Base-by-base conservation (phyloP, 2,329 filamentous ascomycete genomes). In the Aspergillus hortae region DNA sequence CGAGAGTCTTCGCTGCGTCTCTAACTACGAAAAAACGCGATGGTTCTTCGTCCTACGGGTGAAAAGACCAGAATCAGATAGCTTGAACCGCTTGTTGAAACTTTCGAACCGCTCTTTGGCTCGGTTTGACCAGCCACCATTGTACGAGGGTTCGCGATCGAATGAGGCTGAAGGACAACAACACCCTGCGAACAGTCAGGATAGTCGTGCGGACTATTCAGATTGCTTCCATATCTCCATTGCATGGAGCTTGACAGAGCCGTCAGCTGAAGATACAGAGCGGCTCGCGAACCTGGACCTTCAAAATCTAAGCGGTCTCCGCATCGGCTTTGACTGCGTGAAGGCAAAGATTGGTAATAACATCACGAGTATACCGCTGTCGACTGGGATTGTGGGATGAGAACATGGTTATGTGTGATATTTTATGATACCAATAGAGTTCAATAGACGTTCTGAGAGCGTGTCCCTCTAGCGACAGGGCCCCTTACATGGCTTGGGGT, bases 211-310 rank as follows among this genome's bases (percentile, higher is more conserved):
- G 32, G 78, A 83, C 59, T 68, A 69, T 49, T 79, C 79, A 4
- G 69, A 78, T 45, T 83, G 81, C 19, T 96, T 96, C 65, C 94
- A 99, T 70, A 75, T 97, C 54, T 96, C 91, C 43, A 83, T 99
- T 51, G 94, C 87, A 0, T 97, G 92, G 94, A 87, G 82, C 1
- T 78, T 92, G 56, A 70, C 76, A 9, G 67, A 74, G 40, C 85
- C 83, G 0, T 74, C 69, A 5, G 53, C 72, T 3, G 75, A 79
- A 32, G 63, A 80, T 12, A 62, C 64, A 14, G 56, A 67, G 46
- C 63, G 62, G 23, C 53, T 70, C 19, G 48, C 55, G 12, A 32
- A 33, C 7, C 55, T 69, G 25, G 55, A 65, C 43, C 49, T 65
- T 11, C 63, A 56, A 3, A 61, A 52, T 6, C 49, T 82, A 10